These are phyloP conservation scores for Batkoa obscura DNA, from an alignment of 371 early-diverging fungal genomes.

Conservation along the genomic window DNA sequence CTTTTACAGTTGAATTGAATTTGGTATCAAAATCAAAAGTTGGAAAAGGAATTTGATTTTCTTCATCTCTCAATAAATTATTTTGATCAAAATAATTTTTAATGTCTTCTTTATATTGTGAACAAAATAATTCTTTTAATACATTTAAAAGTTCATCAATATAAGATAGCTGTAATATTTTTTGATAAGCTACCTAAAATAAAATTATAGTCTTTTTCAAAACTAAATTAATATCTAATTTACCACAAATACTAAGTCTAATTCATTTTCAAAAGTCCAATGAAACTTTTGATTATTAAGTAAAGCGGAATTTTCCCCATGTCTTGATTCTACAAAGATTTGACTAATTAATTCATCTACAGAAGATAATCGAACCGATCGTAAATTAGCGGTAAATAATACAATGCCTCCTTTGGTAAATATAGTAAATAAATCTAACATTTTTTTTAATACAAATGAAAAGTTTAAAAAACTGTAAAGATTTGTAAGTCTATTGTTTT, in stretches of 20 bases:
- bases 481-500: too few relatives aligned
- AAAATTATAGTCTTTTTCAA: constrained; percentile 8
- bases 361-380: constrained; percentile 31
- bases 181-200: constrained; percentile 67
- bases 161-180: constrained; percentile 65
- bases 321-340: constrained; percentile 60
- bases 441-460: constrained; percentile 8
- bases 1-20: constrained; percentile 16
- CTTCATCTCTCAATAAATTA: not conserved
- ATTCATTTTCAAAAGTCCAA: constrained; percentile 72
- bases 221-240: not conserved
- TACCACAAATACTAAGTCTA: constrained; percentile 77
- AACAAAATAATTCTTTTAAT: constrained; percentile 11
- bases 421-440: constrained; percentile 65
- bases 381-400: constrained; percentile 49
- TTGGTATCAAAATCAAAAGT: constrained; percentile 15
- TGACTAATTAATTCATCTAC: constrained; percentile 52
- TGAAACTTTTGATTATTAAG: constrained; percentile 50
- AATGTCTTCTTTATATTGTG: not conserved
- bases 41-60: not conserved
- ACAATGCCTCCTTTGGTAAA: constrained; percentile 67
- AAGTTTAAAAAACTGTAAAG: too few relatives aligned
- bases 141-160: constrained; percentile 65
- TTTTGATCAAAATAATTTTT: not conserved
- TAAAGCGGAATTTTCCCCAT: constrained; percentile 29